A percentile compares a stretch with the other conserved stretches of the same genome.
These are phyloP conservation scores for Fusarium sp. DNA, from an alignment of 2,329 filamentous ascomycete genomes.

Conservation along the genomic window DNA sequence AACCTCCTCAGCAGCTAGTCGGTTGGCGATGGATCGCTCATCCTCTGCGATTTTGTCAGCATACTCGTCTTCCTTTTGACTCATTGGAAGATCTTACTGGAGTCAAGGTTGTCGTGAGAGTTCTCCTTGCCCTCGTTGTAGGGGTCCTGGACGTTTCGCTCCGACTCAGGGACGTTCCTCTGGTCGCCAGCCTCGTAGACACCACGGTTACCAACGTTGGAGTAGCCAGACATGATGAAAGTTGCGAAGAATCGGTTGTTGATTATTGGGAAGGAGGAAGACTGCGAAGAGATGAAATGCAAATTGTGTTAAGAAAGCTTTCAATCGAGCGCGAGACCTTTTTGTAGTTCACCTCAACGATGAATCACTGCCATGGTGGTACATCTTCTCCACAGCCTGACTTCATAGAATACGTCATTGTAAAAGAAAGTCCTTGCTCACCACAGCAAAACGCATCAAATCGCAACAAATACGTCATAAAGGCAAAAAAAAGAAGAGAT, in stretches of 20 bases:
- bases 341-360: conserved; percentile 41
- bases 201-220: conserved; percentile 74
- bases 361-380: conserved; percentile 27
- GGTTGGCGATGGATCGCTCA: conserved; percentile 78
- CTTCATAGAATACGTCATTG: conserved; percentile 52
- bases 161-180: conserved; percentile 70
- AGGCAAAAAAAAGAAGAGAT: conserved; percentile 4
- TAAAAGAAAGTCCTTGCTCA: conserved; percentile 24
- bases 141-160: conserved; percentile 64
- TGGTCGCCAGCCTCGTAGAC: conserved; percentile 86
- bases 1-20: conserved; percentile 73
- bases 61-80: conserved; percentile 57
- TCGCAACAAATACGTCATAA: conserved; percentile 43
- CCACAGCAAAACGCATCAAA: conserved; percentile 20
- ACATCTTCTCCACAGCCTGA: conserved; percentile 45
- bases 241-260: background rate
- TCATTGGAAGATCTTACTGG: conserved; percentile 67
- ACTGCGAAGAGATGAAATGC: conserved; percentile 7
- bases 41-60: conserved; percentile 66
- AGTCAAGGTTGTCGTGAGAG: conserved; percentile 77
- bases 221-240: conserved; percentile 58
- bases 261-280: background rate
- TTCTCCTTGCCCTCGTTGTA: conserved; percentile 80
- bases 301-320: conserved; percentile 7
- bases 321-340: conserved; percentile 12